phyloP scores from a whole-genome alignment of 1,284 basidiomycete species.

The Ustilago shanxiensis region DNA sequence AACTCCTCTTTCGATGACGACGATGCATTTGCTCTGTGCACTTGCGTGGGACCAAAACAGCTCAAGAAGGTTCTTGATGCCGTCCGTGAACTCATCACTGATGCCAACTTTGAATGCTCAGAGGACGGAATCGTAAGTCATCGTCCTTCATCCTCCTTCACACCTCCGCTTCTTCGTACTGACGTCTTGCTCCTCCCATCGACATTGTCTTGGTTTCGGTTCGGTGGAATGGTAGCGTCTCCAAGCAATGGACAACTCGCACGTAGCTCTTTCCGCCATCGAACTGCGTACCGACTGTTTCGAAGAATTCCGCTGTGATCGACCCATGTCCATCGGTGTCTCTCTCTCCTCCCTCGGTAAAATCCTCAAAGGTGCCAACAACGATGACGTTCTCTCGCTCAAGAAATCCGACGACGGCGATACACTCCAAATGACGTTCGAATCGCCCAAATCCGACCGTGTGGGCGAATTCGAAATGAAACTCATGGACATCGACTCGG shows the following conservation, averaged over 20 bases:
- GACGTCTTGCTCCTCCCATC: neutral
- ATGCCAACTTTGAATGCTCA: conserved; percentile 97
- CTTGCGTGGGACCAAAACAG: conserved; percentile 19
- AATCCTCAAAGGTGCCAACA: conserved; percentile 96
- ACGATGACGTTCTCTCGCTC: conserved; percentile 92
- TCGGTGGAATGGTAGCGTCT: conserved; percentile 57
- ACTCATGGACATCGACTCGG: conserved; percentile 97
- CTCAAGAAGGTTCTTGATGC: conserved; percentile 73
- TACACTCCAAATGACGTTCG: conserved; percentile 88
- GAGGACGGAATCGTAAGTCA: conserved; percentile 87
- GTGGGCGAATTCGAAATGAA: conserved; percentile 99
- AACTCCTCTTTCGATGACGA: neutral
- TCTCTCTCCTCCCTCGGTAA: conserved; percentile 87
- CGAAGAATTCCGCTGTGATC: conserved; percentile 85
- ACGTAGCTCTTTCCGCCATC: conserved; percentile 94
- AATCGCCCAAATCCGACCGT: conserved; percentile 90
- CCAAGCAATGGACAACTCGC: conserved; percentile 99
- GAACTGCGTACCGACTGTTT: conserved; percentile 73
- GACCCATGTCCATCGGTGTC: conserved; percentile 81
- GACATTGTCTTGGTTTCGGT: neutral
- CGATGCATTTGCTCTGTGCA: neutral
- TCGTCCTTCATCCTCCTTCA: neutral
- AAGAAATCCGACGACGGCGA: conserved; percentile 94
- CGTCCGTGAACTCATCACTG: conserved; percentile 96
- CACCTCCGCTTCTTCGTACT: neutral